phyloP scores from a whole-genome alignment of 768 basidiomycete species.

The Rhodotorula diobovata region DNA sequence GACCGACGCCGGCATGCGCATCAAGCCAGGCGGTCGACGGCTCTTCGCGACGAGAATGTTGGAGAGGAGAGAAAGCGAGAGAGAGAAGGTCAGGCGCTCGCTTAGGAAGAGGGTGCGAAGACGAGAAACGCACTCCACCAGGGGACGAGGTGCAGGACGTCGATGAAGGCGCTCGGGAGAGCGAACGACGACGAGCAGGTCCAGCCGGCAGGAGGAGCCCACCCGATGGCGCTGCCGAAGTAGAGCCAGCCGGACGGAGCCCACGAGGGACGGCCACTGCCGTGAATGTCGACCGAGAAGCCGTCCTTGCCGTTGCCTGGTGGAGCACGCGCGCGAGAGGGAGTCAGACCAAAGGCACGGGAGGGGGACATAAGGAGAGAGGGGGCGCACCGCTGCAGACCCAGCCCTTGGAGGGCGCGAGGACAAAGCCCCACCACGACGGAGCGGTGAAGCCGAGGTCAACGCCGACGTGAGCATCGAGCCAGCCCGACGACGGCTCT shows the following conservation, averaged over 20 bases:
- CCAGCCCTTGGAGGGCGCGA: too few species aligned
- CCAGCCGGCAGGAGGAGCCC: slow-evolving; percentile 9
- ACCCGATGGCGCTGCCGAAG: neutral
- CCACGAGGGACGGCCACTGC: neutral
- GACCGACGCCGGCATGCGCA: neutral
- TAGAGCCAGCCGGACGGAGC: neutral
- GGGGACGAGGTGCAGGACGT: neutral
- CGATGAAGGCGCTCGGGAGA: neutral
- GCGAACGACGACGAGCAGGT: neutral
- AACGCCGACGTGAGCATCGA: neutral
- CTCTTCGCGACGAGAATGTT: neutral
- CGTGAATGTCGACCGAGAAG: neutral
- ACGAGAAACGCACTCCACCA: slow-evolving; percentile 5
- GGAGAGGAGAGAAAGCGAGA: too few species aligned
- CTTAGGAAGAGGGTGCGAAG: too few species aligned
- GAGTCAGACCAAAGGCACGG: too few species aligned
- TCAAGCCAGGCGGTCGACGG: slow-evolving; percentile 3
- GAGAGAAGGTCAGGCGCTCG: too few species aligned
- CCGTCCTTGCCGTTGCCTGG: slow-evolving; percentile 12
- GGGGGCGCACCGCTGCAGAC: too few species aligned
- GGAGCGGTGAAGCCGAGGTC: neutral
- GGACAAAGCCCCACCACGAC: slow-evolving; percentile 4
- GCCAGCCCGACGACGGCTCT: slow-evolving; percentile 10
- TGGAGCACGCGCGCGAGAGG: neutral
- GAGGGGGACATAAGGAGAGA: too few species aligned